phyloP scores from a whole-genome alignment of 805 yeast species.

The Debaryomyces tyrocola region DNA sequence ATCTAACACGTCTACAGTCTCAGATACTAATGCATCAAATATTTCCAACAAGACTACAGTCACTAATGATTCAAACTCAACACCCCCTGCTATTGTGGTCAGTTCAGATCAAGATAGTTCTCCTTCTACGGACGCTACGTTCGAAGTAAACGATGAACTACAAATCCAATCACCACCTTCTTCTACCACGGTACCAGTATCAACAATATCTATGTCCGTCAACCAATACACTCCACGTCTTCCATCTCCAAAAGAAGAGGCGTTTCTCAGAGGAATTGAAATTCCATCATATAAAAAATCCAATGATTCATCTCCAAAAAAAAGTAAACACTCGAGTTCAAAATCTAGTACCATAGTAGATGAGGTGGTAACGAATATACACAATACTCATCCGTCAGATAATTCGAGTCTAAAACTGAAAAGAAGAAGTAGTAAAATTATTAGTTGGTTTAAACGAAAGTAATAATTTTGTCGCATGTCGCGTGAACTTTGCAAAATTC shows the following conservation, averaged over 20 bases:
- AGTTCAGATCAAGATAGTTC: slow-evolving; percentile 11
- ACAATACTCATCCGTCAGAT: slow-evolving; percentile 9
- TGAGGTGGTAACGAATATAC: slow-evolving; percentile 15
- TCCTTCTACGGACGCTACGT: slow-evolving; percentile 17
- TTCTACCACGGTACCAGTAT: background rate
- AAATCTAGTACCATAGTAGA: background rate
- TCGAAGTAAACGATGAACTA: slow-evolving; percentile 12
- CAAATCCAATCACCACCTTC: background rate
- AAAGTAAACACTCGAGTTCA: background rate
- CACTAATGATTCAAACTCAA: slow-evolving; percentile 1
- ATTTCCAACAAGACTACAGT: background rate
- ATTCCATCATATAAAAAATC: background rate
- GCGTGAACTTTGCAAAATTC: background rate
- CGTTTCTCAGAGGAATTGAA: background rate
- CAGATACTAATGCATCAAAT: background rate
- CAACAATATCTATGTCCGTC: background rate
- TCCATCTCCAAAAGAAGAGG: background rate
- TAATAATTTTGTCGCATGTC: slow-evolving; percentile 5
- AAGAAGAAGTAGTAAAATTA: slow-evolving; percentile 17
- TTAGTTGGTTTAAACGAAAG: slow-evolving; percentile 25
- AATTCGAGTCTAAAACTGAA: slow-evolving; percentile 12
- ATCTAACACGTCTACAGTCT: too few species aligned
- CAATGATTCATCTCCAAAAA: background rate
- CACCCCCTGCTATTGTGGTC: slow-evolving; percentile 18
- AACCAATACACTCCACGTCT: background rate